Evolutionary conservation across 1,284 basidiomycete genomes (phyloP), one percentile per base, ranked within the genome.

Genomic region (Ceratobasidium sp.): DNA sequence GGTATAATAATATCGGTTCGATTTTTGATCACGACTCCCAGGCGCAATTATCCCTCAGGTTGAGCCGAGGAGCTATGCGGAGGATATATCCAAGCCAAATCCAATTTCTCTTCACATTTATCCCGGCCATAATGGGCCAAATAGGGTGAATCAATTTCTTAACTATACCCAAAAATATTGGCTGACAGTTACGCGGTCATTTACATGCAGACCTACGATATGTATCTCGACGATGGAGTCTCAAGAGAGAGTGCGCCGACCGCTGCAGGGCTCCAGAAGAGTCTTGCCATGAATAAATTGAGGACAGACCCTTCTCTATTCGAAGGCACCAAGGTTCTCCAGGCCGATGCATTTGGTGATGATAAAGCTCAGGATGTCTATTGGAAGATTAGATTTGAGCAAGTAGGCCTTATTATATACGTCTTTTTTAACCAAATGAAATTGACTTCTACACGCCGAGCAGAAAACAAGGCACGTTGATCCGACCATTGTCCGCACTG

Each of bases 211-310:
- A 44, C n/a, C 20, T 78, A 78, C 58, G 56, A 53, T 15, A 72
- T 78, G 77, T 78, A 78, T 60, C 61, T 78, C 12, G 77, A 78
- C 39, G 77, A 78, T 58, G 77, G 77, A 28, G 77, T 66, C 2
- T 78, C 77, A 28, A 46, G 69, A n/a, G 26, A 61, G 9, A 78
- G 69, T 26, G 77, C 77, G 40, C 77, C 77, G 4, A 63, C 58
- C 12, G 56, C 56, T 20, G 20, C 3, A 3, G n/a, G 33, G 6
- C 20, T 73, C 3, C 55, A 28, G 28, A 23, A n/a, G 26, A 26
- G 56, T 18, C n/a, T 46, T 53, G 56, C 56, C 23, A 18, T 39
- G 18, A 33, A 60, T 5, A 58, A 39, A 46, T 33, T 33, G 33
- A 33, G 33, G 33, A 33, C 33, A 33, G 33, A 33, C 33, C 33